Conservation (phyloP, 495 filamentous ascomycete species). For the Wilcoxina mikolae region DNA sequence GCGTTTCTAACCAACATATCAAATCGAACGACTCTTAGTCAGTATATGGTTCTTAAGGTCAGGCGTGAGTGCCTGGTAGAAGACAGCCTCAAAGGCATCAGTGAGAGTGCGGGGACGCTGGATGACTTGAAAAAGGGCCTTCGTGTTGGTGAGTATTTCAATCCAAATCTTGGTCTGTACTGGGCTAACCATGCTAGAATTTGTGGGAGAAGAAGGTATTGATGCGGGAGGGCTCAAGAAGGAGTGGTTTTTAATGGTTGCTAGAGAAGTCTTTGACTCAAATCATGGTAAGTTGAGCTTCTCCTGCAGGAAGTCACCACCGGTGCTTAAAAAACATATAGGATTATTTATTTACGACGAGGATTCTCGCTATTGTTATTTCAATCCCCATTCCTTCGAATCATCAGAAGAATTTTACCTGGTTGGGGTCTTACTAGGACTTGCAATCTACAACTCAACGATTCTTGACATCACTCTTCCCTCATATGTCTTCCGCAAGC, state of each 20-base stretch:
- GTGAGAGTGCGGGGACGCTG: slow-evolving; percentile 69
- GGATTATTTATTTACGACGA: slow-evolving; percentile 88
- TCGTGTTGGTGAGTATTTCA: slow-evolving; percentile 37
- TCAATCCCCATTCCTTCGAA: slow-evolving; percentile 83
- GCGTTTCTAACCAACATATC: slow-evolving; percentile 86
- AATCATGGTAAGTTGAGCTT: slow-evolving; percentile 54
- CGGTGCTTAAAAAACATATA: slow-evolving; percentile 30
- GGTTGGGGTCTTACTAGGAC: slow-evolving; percentile 72
- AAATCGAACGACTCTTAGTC: slow-evolving; percentile 54
- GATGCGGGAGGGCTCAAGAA: slow-evolving; percentile 86
- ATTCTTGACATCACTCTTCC: slow-evolving; percentile 84
- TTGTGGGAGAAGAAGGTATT: slow-evolving; percentile 77
- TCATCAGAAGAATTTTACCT: slow-evolving; percentile 89
- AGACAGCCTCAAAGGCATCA: slow-evolving; percentile 73
- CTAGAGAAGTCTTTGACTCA: slow-evolving; percentile 83
- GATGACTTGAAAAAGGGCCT: slow-evolving; percentile 91
- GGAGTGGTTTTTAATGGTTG: slow-evolving; percentile 89
- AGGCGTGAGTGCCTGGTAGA: slow-evolving; percentile 82
- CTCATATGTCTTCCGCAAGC: slow-evolving; percentile 83
- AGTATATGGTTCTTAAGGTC: slow-evolving; percentile 66
- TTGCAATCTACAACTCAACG: slow-evolving; percentile 94
- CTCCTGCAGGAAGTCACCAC: neutral
- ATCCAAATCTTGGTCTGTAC: neutral
- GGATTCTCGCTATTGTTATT: slow-evolving; percentile 89
- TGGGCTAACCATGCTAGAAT: slow-evolving; percentile 34